Evolutionary conservation across 2,329 filamentous ascomycete genomes (phyloP).

Genomic region (Blumeriella jaapii): DNA sequence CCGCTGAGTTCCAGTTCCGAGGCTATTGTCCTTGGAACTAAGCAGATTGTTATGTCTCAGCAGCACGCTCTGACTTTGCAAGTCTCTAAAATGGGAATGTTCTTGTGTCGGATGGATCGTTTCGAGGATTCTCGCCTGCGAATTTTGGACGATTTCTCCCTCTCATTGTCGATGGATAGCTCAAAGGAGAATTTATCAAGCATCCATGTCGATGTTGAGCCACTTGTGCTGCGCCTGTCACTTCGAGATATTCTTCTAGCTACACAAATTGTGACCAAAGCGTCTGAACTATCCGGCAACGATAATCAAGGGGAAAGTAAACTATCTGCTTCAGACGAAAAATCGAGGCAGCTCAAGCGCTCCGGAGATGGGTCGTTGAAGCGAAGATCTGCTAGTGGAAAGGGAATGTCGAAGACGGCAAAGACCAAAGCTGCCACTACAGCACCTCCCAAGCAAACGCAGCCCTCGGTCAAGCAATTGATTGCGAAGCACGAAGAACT

Average conservation of each 20-base stretch:
- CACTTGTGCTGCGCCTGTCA: constrained; percentile 79
- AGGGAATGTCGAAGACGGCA: constrained; percentile 40
- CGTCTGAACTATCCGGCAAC: constrained; percentile 69
- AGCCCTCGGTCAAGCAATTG: constrained; percentile 29
- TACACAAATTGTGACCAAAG: constrained; percentile 83
- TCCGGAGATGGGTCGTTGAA: constrained; percentile 31
- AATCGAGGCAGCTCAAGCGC: constrained; percentile 39
- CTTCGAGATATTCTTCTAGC: constrained; percentile 89
- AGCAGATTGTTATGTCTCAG: constrained; percentile 84
- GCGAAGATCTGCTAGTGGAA: constrained; percentile 45
- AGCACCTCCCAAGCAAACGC: constrained; percentile 27
- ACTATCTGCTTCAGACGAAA: constrained; percentile 36
- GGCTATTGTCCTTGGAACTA: constrained; percentile 88
- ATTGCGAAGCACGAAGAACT: constrained; percentile 58
- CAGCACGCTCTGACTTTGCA: constrained; percentile 92
- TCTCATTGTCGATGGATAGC: constrained; percentile 77
- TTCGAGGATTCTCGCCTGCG: constrained; percentile 84
- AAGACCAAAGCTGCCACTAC: constrained; percentile 31
- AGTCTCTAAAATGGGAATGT: constrained; percentile 93
- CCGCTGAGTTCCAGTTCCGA: constrained; percentile 83
- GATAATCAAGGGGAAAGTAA: constrained; percentile 38
- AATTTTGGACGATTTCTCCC: constrained; percentile 92
- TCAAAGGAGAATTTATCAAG: constrained; percentile 53
- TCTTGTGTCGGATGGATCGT: constrained; percentile 93
- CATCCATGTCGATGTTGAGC: constrained; percentile 81